A percentile compares a stretch with the other conserved stretches of the same genome.
These are phyloP conservation scores for Paraphoma sp. DNA, from an alignment of 2,329 filamentous ascomycete species.

Conservation along the genomic window DNA sequence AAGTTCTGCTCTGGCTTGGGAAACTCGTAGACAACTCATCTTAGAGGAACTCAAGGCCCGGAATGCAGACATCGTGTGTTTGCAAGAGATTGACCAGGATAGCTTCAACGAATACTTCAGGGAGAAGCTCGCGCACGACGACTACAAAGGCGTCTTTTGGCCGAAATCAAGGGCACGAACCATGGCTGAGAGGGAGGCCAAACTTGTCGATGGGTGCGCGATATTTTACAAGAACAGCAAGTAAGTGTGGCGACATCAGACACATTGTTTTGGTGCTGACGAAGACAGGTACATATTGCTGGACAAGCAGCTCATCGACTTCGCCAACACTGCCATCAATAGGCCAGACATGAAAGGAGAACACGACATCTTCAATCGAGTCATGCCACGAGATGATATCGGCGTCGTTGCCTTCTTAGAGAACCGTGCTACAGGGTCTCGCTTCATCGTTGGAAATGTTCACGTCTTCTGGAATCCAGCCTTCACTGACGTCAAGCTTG, in stretches of 20 bases:
- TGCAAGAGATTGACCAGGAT: conserved; percentile 93
- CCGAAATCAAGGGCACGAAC: conserved; percentile 89
- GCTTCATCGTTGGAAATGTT: conserved; percentile 90
- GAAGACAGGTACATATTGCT: conserved; percentile 73
- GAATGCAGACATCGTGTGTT: conserved; percentile 86
- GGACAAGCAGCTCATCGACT: conserved; percentile 94
- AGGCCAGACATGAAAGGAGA: conserved; percentile 96
- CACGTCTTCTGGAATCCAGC: conserved; percentile 95
- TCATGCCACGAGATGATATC: conserved; percentile 98
- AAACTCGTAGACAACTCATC: conserved; percentile 82
- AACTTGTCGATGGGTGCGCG: conserved; percentile 92
- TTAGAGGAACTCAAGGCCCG: conserved; percentile 80
- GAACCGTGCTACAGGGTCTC: conserved; percentile 86
- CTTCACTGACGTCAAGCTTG: conserved; percentile 91
- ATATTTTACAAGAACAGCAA: conserved; percentile 97
- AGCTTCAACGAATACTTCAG: conserved; percentile 92
- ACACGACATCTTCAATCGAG: conserved; percentile 96
- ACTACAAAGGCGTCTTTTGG: conserved; percentile 95
- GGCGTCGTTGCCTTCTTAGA: conserved; percentile 91
- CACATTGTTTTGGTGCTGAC: conserved; percentile 13
- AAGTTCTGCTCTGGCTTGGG: conserved; percentile 81
- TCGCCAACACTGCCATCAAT: conserved; percentile 89
- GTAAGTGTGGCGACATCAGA: conserved; percentile 36
- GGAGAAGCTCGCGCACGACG: conserved; percentile 81
- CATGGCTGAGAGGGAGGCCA: conserved; percentile 88